Evolutionary conservation across 179 eudicot species (phyloP).

Genomic region (Nepenthes alata): DNA sequence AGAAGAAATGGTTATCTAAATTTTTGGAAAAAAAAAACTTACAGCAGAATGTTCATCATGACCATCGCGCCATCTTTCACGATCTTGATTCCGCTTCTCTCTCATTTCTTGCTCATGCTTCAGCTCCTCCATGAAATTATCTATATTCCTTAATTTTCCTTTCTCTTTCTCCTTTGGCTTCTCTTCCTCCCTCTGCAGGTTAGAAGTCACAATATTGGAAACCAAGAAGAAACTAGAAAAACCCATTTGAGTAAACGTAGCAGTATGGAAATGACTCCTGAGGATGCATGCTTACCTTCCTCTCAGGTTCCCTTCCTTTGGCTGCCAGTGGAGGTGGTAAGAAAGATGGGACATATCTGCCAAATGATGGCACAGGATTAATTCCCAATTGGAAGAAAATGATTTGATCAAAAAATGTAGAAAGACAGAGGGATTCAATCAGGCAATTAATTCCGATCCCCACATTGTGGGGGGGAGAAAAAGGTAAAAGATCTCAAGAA

Average conservation of each 20-base stretch:
- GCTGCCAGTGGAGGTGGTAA: constrained; percentile 88
- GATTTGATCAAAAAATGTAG: constrained; percentile 2
- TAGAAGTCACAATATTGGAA: constrained; percentile 1
- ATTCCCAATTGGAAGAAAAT: constrained; percentile 9
- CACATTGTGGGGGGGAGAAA: no score
- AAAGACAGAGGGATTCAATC: background rate
- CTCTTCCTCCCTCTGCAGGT: constrained; percentile 56
- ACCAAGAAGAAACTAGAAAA: background rate
- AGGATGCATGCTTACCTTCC: constrained; percentile 36
- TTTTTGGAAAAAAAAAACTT: constrained; percentile 13
- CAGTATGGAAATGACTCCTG: background rate
- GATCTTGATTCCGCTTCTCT: constrained; percentile 87
- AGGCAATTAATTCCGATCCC: background rate
- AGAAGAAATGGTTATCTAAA: background rate
- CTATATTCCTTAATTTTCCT: constrained; percentile 84
- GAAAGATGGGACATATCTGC: constrained; percentile 99
- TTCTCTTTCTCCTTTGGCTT: constrained; percentile 82
- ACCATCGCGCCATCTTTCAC: constrained; percentile 67
- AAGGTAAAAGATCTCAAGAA: no score
- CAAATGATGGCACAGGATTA: constrained; percentile 18
- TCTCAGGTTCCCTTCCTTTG: constrained; percentile 72
- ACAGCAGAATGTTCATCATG: constrained; percentile 55
- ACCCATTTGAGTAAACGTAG: no score
- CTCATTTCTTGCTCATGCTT: constrained; percentile 92
- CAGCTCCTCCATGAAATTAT: constrained; percentile 94